Percentiles rank a stretch among this genome's conserved stretches.
Conservation (phyloP, 306 rosid species). For the Psophocarpus tetragonolobus region DNA sequence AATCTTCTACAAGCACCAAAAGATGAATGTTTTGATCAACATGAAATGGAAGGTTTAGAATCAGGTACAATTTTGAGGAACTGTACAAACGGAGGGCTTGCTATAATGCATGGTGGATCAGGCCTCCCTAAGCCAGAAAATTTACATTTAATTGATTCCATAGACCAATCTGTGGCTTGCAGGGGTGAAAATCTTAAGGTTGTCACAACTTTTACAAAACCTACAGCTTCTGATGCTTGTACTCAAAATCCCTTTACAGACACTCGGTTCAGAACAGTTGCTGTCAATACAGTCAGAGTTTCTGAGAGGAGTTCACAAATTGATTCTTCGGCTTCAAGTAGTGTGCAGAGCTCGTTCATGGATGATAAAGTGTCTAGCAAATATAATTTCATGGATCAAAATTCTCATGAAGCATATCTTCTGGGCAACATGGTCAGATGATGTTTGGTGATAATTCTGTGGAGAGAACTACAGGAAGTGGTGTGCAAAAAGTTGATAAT, state of each 20-base stretch:
- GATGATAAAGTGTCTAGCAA: slow-evolving; percentile 27
- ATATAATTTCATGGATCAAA: slow-evolving; percentile 27
- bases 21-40: slow-evolving; percentile 40
- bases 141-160: slow-evolving; percentile 36
- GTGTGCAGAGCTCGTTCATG: slow-evolving; percentile 32
- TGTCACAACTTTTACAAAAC: slow-evolving; percentile 21
- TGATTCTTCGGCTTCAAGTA: slow-evolving; percentile 37
- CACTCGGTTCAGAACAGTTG: slow-evolving; percentile 34
- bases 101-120: slow-evolving; percentile 27
- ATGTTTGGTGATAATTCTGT: slow-evolving; percentile 30
- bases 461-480: slow-evolving; percentile 54
- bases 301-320: slow-evolving; percentile 35
- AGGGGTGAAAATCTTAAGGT: slow-evolving; percentile 19
- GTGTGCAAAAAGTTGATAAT: slow-evolving; percentile 43
- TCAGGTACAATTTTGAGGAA: slow-evolving; percentile 13
- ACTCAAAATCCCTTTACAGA: slow-evolving; percentile 15
- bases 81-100: slow-evolving; percentile 28
- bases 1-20: slow-evolving; percentile 29
- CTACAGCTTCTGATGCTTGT: slow-evolving; percentile 34
- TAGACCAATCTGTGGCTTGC: slow-evolving; percentile 24
- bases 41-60: slow-evolving; percentile 26
- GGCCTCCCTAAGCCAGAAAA: slow-evolving; percentile 29
- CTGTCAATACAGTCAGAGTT: slow-evolving; percentile 13
- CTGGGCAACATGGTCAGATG: slow-evolving; percentile 27
- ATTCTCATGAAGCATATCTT: slow-evolving; percentile 32